Base-by-base conservation (phyloP, 768 basidiomycete genomes). In the Cystoderma amianthinum region DNA sequence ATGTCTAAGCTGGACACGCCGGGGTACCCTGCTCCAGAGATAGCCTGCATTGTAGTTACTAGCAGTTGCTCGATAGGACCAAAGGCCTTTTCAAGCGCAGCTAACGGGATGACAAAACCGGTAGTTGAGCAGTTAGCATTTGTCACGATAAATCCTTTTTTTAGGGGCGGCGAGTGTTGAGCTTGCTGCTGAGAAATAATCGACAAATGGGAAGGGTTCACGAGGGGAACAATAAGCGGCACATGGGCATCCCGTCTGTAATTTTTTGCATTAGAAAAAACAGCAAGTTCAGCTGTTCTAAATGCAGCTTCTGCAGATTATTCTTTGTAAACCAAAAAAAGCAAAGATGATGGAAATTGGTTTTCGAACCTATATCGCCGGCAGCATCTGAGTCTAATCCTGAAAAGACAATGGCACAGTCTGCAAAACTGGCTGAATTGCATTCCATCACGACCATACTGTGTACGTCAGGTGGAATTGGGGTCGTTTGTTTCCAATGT, bases 101-200 rank as follows among this genome's bases (percentile, higher is more conserved):
- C 76, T 50, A 97, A 80, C n/a, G 93, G 90, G 44, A 96, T 79
- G 44, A 91, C 90, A 56, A 83, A 74, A 32, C 87, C 94, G 1
- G 96, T 99, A 3, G 96, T 97, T 17, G 90, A 85, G 67, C 96
- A 98, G 67, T 98, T 99, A 50, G 96, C 96, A 60, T 99, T 99
- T 44, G 93, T 94, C 47, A 99, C 84, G 60, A 99, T 94, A 70
- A 91, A 98, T 2, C 96, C 96, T 49, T 78, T 80, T 54, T 74
- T 76, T 23, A 85, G 74, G 0, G 78, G 78, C 15, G 80, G 85
- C 2, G 69, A 62, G 49, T 87, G 83, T 12, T 76, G 65, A 2
- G 78, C 51, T 39, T 70, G 88, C 62, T 99, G 96, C 53, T 92
- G 85, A 0, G 76, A 71, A 53, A 99, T 70, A 50, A 98, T 87